Percentiles rank a stretch among this genome's conserved stretches.
These are phyloP conservation scores for Musa beccarii DNA, from an alignment of 176 grass and related monocot species.

Conservation along the genomic window DNA sequence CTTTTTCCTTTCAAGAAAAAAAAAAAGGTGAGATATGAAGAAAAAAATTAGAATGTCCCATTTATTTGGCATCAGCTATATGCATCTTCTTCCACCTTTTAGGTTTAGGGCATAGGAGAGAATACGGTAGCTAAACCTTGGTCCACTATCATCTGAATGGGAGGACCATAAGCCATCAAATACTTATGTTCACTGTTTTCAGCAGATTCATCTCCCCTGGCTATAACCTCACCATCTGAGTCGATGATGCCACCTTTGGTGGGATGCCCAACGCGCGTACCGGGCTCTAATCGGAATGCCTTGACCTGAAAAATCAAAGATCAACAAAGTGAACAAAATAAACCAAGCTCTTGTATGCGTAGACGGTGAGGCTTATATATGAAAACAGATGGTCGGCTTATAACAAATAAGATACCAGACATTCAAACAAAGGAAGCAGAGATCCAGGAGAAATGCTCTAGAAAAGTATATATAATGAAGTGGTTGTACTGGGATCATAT, in stretches of 20 bases:
- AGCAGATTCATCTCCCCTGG: slow-evolving; percentile 39
- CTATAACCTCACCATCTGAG: slow-evolving; percentile 73
- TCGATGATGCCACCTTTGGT: slow-evolving; percentile 76
- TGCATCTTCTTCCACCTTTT: too few relatives aligned
- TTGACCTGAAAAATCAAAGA: slow-evolving; percentile 53
- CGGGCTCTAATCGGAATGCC: slow-evolving; percentile 64
- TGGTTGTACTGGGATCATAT: too few relatives aligned
- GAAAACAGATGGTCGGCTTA: too few relatives aligned
- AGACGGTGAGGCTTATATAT: too few relatives aligned
- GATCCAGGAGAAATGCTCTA: not conserved
- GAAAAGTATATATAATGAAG: not conserved
- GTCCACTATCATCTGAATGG: slow-evolving; percentile 69
- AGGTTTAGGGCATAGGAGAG: slow-evolving; percentile 24
- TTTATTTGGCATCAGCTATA: too few relatives aligned
- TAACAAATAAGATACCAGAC: not conserved
- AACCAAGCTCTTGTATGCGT: not conserved
- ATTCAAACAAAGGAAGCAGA: not conserved
- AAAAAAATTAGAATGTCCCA: too few relatives aligned
- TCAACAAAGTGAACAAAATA: slow-evolving; percentile 1
- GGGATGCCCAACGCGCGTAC: slow-evolving; percentile 42
- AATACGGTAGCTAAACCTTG: slow-evolving; percentile 82
- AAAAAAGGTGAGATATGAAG: too few relatives aligned
- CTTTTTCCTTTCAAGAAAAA: too few relatives aligned
- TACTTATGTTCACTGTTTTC: slow-evolving; percentile 25
- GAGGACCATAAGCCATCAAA: slow-evolving; percentile 69